Evolutionary conservation across 2,329 filamentous ascomycete species (phyloP), one percentile per base, ranked within the genome.

Genomic region (Cryphonectria naterciae): DNA sequence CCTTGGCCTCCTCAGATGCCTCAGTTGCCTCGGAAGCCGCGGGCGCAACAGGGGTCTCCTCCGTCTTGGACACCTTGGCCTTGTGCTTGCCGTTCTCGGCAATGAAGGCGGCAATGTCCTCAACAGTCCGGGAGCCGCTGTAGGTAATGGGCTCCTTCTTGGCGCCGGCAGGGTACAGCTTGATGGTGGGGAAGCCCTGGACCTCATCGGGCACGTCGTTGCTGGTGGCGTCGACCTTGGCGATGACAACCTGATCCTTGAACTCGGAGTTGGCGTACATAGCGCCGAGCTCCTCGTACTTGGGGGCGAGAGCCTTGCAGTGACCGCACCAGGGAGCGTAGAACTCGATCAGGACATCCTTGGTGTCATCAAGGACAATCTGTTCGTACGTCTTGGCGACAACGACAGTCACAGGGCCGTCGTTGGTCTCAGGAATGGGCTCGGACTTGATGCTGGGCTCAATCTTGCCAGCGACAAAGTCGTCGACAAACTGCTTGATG

Each of bases 261-360:
- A 91, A 92, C 77, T 93, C 91, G 85, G 92, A 86, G 89, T 89
- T 83, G 89, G 89, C 86, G 85, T 94, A 98, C 72, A 90, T 86
- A 72, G 87, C 83, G 70, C 89, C 96, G 72, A 99, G 92, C 82
- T 98, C 93, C 74, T 99, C 96, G 83, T 98, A 99, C 83, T 97
- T 92, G 78, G 96, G 96, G 70, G 96, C 95, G 74, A 99, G 92
- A 83, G 90, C 95, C 90, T 98, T 98, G 93, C 96, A 99, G 90
- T 99, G 96, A 77, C 96, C 96, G 82, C 96, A 99, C 96, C 96
- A 99, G 75, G 96, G 96, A 72, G 96, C 96, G 86, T 99, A 99
- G 87, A 97, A 98, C 87, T 99, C 96, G 75, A 99, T 85, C 76
- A 99, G 89, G 72, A 99, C 96, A 83, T 99, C 96, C 92, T 98